Percentiles rank a stretch among this genome's conserved stretches.
Conservation (phyloP, 2,329 filamentous ascomycete species). For the Penicillium sp. region DNA sequence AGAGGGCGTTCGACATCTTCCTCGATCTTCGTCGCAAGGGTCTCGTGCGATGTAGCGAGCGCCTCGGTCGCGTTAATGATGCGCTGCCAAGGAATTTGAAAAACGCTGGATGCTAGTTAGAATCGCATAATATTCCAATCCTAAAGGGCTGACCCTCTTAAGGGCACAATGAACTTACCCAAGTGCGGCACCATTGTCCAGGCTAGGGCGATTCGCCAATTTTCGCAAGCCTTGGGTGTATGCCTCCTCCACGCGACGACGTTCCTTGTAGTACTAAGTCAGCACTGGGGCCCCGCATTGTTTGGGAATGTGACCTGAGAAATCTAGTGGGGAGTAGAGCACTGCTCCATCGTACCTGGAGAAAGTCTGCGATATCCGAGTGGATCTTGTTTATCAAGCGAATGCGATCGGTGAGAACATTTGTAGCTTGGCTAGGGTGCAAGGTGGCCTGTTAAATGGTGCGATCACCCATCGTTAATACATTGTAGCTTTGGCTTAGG, state of each 20-base stretch:
- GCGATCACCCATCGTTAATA: conserved; percentile 2
- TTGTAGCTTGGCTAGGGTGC: conserved; percentile 77
- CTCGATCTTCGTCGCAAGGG: conserved; percentile 78
- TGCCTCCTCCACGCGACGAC: conserved; percentile 83
- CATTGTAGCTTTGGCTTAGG: background rate
- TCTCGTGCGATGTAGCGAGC: conserved; percentile 79
- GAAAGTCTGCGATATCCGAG: conserved; percentile 89
- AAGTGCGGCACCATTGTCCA: conserved; percentile 75
- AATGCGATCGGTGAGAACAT: conserved; percentile 80
- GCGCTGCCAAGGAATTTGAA: conserved; percentile 85
- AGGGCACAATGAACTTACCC: conserved; percentile 62
- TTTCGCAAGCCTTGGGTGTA: conserved; percentile 82
- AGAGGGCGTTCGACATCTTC: conserved; percentile 83
- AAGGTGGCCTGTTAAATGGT: conserved; percentile 65
- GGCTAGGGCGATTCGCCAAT: conserved; percentile 70
- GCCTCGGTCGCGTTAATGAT: conserved; percentile 77
- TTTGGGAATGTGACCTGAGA: conserved; percentile 11
- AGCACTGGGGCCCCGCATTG: conserved; percentile 12
- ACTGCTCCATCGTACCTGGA: conserved; percentile 66
- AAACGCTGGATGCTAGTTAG: conserved; percentile 62
- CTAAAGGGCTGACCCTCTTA: background rate
- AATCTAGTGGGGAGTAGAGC: background rate
- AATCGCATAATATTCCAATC: conserved; percentile 1
- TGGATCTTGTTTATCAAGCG: conserved; percentile 85
- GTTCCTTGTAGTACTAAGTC: conserved; percentile 63